Evolutionary conservation across 75 land plant species (phyloP), one percentile per base, ranked within the genome.

Genomic region (Gnetum montanum): DNA sequence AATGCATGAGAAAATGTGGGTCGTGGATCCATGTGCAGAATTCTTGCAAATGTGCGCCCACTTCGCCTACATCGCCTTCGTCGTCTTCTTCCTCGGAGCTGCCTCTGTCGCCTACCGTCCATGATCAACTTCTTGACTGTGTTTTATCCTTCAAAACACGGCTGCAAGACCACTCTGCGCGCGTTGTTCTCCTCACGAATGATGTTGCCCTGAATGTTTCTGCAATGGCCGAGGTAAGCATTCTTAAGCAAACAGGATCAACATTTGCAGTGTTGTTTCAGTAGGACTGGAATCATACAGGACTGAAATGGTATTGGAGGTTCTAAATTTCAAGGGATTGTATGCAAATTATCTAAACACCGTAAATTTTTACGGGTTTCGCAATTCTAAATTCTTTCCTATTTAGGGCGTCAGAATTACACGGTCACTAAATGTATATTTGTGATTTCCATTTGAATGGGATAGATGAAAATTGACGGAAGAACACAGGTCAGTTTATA

Each of bases 11-110:
- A 43, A 79, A 75, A 47, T 58, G 58, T 48, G 72, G 71, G 8
- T 82, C 71, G 71, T 93, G 98, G 98, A 82, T 93, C 46, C 90
- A 93, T 34, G 83, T 93, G 7, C 98, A 93, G 60, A 82, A 71
- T 43, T 80, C 77, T 16, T 27, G 47, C 23, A 89, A 85, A 49
- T 71, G 54, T 5, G 34, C 54, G n/a, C 67, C 75, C 8, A 44
- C 72, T 11, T 67, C 75, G 46, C 62, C 71, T 10, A 91, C 97
- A 7, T 86, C 94, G 22, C 92, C 96, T 25, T 67, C 76, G 23
- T 67, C 93, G 59, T 88, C 96, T 52, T 60, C n/a, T 10, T 53
- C 69, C n/a, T 58, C 22, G 43, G 31, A 5, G 43, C 31, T 41
- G 8, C 29, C 12, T 24, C 13, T 75, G 58, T 66, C 92, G 13